These are phyloP conservation scores for Aurifilum marmelostoma DNA, from an alignment of 2,329 filamentous ascomycete genomes.

Conservation along the genomic window DNA sequence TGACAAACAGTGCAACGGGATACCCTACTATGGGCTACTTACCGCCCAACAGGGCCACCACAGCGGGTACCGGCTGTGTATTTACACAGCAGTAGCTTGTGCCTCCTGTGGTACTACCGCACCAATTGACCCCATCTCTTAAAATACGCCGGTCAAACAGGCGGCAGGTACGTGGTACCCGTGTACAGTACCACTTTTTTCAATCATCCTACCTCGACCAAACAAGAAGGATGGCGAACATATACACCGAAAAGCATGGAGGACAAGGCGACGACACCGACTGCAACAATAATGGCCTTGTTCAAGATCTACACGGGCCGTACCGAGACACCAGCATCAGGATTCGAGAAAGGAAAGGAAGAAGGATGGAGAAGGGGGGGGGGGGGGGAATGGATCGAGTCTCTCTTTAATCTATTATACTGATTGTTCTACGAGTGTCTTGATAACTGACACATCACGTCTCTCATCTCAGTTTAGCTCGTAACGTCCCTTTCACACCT, in stretches of 20 bases:
- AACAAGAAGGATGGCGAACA: background rate
- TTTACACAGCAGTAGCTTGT: background rate
- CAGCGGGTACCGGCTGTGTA: background rate
- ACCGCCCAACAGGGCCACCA: background rate
- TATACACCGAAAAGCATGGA: background rate
- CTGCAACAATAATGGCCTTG: conserved; percentile 5
- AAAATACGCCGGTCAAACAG: background rate
- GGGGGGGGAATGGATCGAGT: too few species aligned
- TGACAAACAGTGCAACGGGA: background rate
- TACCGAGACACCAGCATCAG: conserved; percentile 10
- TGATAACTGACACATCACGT: conserved; percentile 24
- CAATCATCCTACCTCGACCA: background rate
- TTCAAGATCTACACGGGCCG: background rate
- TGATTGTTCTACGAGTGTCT: conserved; percentile 16
- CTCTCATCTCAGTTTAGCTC: background rate
- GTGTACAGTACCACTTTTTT: background rate
- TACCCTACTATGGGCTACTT: background rate
- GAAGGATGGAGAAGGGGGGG: too few species aligned
- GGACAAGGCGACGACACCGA: background rate
- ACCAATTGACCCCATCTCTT: background rate
- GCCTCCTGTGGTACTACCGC: background rate
- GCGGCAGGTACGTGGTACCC: background rate
- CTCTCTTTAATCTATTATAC: background rate
- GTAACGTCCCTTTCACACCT: background rate
- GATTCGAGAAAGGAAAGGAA: background rate